Percentiles rank a stretch among this genome's conserved stretches.
These are phyloP conservation scores for Eruca vesicaria DNA, from an alignment of 441 rosid genomes.

Conservation along the genomic window DNA sequence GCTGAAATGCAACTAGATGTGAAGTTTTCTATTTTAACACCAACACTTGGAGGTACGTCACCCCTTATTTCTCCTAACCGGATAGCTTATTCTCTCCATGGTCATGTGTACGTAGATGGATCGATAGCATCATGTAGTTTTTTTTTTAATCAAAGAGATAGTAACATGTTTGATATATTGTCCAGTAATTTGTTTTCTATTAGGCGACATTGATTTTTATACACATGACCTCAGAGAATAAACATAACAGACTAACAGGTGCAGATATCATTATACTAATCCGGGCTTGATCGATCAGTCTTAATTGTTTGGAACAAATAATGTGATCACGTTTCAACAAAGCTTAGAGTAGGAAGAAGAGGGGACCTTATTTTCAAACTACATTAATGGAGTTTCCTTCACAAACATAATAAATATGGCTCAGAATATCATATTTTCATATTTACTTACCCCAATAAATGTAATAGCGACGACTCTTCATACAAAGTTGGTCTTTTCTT, in stretches of 20 bases:
- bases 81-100: background rate
- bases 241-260: background rate
- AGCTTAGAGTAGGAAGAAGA: constrained; percentile 17
- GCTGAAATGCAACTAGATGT: background rate
- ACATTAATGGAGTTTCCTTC: constrained; percentile 21
- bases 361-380: constrained; percentile 27
- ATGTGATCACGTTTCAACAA: constrained; percentile 3
- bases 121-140: background rate
- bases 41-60: background rate
- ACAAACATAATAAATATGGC: constrained; percentile 24
- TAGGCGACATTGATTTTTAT: background rate
- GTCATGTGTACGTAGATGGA: background rate
- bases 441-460: constrained; percentile 28
- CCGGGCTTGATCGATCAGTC: background rate
- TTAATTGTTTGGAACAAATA: background rate
- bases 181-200: background rate
- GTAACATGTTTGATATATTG: background rate
- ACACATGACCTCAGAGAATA: background rate
- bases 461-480: constrained; percentile 31
- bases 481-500: constrained; percentile 10
- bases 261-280: background rate
- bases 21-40: background rate
- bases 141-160: background rate
- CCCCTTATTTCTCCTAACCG: background rate
- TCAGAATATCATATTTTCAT: constrained; percentile 22